Base-by-base conservation (phyloP, 768 basidiomycete genomes). In the Rhizopogon vulgaris region DNA sequence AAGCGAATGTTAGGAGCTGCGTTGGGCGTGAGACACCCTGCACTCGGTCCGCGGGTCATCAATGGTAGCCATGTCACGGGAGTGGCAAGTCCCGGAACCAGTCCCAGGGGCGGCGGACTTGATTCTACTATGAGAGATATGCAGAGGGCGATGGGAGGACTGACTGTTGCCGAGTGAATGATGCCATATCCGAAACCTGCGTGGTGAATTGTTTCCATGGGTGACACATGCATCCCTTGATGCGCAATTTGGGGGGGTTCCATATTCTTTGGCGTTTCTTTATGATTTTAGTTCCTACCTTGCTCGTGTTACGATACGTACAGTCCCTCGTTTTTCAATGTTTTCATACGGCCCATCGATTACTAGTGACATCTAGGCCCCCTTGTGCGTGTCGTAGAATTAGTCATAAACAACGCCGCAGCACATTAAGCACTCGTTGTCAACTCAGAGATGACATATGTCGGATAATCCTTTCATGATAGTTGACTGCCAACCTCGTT, bases 1-100 rank as follows among this genome's bases (percentile, higher is more conserved):
- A 90, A 89, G 72, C 77, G 90, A 62, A 93, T 93, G 90, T 76
- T 93, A 22, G 91, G 89, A 38, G 85, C 85, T 49, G 90, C 90
- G 30, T 73, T 93, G 52, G 91, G 90, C 41, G 78, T 92, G 54
- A 78, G 90, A 69, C 89, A 90, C 69, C 90, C 90, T 28, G 77
- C 78, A 37, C 71, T 90, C 53, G 79, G 78, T 18, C 82, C 84
- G 36, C 78, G 88, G 56, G 64, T 80, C 48, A 66, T 85, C 55
- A 66, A 58, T 63, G 71, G 68, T 51, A 65, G 68, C 48, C 45
- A 46, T 24, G 71, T 69, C 48, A 59, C 66, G 9, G 70, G 72
- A 39, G 63, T 68, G n/a, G 67, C 67, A 36, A 57, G 56, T 51
- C 54, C 68, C 51, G 54, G 61, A 37, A 41, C 62, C 39, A 52